Evolutionary conservation across 2,329 filamentous ascomycete genomes (phyloP).

Genomic region (Fusarium nematophilum): DNA sequence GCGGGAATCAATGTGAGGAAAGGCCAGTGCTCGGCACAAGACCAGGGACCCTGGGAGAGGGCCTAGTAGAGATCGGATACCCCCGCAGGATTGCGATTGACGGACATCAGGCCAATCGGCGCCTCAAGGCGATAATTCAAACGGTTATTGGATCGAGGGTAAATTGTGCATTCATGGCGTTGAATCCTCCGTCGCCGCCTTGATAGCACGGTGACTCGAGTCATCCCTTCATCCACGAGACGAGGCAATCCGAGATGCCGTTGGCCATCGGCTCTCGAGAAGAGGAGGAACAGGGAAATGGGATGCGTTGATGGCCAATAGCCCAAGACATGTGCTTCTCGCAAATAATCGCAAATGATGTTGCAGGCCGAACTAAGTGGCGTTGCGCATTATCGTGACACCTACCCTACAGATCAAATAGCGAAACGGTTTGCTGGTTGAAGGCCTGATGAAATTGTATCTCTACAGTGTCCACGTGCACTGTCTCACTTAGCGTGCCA

Average conservation of each 20-base stretch:
- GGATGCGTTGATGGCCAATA: constrained; percentile 2
- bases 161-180: constrained; percentile 36
- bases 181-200: constrained; percentile 12
- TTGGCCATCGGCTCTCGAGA: background rate
- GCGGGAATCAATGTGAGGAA: constrained; percentile 17
- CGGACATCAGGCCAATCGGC: constrained; percentile 43
- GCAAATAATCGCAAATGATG: constrained; percentile 10
- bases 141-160: constrained; percentile 42
- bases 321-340: constrained; percentile 3
- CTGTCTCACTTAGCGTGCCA: constrained; percentile 1
- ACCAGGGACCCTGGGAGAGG: constrained; percentile 18
- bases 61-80: constrained; percentile 33
- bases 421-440: background rate
- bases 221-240: constrained; percentile 9
- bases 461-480: constrained; percentile 13
- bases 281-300: background rate
- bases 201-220: constrained; percentile 8
- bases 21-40: constrained; percentile 6
- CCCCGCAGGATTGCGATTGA: constrained; percentile 46
- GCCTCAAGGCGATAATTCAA: constrained; percentile 23
- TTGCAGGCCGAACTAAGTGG: constrained; percentile 2
- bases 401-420: constrained; percentile 20
- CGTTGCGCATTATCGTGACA: background rate
- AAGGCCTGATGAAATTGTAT: background rate
- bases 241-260: constrained; percentile 10